phyloP scores from a whole-genome alignment of 2,329 filamentous ascomycete species.

The Talaromyces sp. region DNA sequence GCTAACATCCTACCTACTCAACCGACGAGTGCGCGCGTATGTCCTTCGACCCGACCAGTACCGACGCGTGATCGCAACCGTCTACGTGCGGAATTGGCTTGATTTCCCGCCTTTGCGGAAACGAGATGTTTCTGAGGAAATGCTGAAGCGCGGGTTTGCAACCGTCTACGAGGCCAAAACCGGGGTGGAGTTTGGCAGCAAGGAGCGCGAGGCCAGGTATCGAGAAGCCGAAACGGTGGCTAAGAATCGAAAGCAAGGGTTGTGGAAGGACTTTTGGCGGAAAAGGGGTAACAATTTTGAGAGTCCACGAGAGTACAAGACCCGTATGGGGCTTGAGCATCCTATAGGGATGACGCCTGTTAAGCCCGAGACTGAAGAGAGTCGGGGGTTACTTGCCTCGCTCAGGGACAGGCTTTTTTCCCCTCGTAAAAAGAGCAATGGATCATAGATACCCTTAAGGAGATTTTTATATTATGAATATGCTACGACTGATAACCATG shows the following conservation, averaged over 20 bases:
- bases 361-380: background rate
- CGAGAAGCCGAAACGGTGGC: conserved; percentile 49
- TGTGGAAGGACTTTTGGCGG: conserved; percentile 64
- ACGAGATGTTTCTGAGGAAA: conserved; percentile 79
- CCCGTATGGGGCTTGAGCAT: conserved; percentile 38
- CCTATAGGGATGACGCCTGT: background rate
- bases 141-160: conserved; percentile 78
- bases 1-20: conserved; percentile 67
- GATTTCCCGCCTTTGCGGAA: conserved; percentile 48
- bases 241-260: conserved; percentile 58
- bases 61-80: conserved; percentile 80
- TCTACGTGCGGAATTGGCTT: conserved; percentile 59
- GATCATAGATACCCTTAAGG: conserved; percentile 3
- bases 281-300: conserved; percentile 56
- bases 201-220: conserved; percentile 48
- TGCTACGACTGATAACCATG: background rate
- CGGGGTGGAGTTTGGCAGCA: conserved; percentile 80
- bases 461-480: background rate
- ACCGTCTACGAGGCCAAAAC: conserved; percentile 91
- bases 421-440: background rate
- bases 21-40: conserved; percentile 71
- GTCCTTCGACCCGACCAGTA: conserved; percentile 88
- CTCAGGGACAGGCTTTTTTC: background rate
- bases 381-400: background rate
- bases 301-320: conserved; percentile 86